phyloP scores from a whole-genome alignment of 345 rosid species.

The Rhizophora apiculata region DNA sequence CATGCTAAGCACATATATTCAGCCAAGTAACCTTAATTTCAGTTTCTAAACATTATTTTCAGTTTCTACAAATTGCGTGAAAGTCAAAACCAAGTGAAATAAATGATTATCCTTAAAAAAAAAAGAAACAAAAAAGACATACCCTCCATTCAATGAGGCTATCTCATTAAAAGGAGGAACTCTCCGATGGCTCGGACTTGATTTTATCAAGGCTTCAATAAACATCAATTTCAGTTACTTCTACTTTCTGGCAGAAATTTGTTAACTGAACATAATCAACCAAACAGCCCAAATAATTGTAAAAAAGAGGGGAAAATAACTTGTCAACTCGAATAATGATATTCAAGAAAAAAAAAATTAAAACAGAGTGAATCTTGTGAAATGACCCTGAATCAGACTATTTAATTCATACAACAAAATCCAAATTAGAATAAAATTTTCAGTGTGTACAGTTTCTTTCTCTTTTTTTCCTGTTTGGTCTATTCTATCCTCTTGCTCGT shows the following conservation, averaged over 20 bases:
- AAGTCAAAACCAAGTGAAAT: background rate
- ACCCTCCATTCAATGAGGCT: constrained; percentile 90
- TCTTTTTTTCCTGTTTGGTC: too few relatives aligned
- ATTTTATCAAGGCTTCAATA: constrained; percentile 58
- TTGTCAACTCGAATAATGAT: too few relatives aligned
- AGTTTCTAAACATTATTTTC: background rate
- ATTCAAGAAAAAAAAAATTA: too few relatives aligned
- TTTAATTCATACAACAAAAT: too few relatives aligned
- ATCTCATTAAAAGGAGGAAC: constrained; percentile 70
- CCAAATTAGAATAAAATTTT: too few relatives aligned
- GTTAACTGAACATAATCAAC: constrained; percentile 51
- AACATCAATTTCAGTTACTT: constrained; percentile 67
- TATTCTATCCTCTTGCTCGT: too few relatives aligned
- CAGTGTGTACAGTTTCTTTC: too few relatives aligned
- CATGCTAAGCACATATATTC: background rate
- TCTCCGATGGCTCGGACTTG: constrained; percentile 68
- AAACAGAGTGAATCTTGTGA: too few relatives aligned
- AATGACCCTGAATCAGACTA: too few relatives aligned
- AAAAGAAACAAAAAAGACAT: too few relatives aligned
- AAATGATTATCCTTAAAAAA: background rate
- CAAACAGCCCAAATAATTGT: background rate
- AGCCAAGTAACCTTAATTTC: background rate
- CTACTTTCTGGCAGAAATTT: constrained; percentile 51
- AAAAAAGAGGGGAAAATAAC: too few relatives aligned
- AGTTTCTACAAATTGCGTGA: background rate